Conservation (phyloP, 2,329 filamentous ascomycete genomes). For the Stenocarpella maydis region DNA sequence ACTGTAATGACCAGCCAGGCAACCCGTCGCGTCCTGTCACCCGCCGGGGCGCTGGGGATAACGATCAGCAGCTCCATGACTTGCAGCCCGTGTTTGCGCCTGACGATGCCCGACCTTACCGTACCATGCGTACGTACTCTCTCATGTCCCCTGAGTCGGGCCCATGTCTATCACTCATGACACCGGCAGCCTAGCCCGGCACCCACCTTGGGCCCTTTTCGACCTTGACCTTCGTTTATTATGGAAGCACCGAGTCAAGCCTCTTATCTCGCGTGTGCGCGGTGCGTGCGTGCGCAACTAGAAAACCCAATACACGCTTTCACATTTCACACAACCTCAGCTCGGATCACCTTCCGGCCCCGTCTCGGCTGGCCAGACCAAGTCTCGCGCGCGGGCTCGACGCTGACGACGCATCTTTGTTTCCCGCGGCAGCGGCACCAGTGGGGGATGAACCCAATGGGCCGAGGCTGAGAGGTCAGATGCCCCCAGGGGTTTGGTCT, state of each 20-base stretch:
- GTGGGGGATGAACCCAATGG: not conserved
- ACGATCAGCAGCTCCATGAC: conserved; percentile 11
- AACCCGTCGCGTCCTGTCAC: not conserved
- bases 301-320: conserved; percentile 17
- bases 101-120: conserved; percentile 16
- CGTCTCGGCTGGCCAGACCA: not conserved
- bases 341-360: conserved; percentile 10
- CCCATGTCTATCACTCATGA: conserved; percentile 9
- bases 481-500: not conserved
- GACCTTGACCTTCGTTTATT: not conserved
- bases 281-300: not conserved
- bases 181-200: not conserved
- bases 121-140: not conserved
- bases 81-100: not conserved
- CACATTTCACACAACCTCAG: conserved; percentile 8
- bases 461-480: conserved; percentile 4
- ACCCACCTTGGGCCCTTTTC: not conserved
- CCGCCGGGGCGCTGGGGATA: conserved; percentile 3
- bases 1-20: too few relatives aligned
- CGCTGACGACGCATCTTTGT: conserved; percentile 11
- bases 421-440: not conserved
- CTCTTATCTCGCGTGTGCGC: conserved; percentile 13
- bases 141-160: conserved; percentile 6
- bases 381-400: not conserved
- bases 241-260: conserved; percentile 17